Percentiles rank a stretch among this genome's conserved stretches.
phyloP scores from a whole-genome alignment of 352 stramenopile genomes.

The Globisporangium emineosum region DNA sequence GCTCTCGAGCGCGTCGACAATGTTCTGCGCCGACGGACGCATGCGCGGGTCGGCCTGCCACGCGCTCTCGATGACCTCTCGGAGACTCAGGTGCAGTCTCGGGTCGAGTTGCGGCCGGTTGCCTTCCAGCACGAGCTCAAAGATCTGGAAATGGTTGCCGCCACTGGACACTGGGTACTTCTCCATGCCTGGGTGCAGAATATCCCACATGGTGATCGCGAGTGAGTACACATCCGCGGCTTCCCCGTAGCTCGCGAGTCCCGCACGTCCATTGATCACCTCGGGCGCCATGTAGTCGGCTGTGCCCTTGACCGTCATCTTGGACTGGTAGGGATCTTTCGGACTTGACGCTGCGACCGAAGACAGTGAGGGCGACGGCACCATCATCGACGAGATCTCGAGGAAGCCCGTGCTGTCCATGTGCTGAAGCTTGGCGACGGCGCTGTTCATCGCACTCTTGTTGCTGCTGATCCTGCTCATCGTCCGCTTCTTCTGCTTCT shows the following conservation, averaged over 20 bases:
- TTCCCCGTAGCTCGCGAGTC: conserved; percentile 50
- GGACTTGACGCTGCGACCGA: not conserved
- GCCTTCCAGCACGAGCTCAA: conserved; percentile 46
- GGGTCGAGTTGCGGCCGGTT: conserved; percentile 36
- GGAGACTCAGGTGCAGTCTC: conserved; percentile 31
- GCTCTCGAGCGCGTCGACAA: conserved; percentile 47
- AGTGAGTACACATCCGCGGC: conserved; percentile 71
- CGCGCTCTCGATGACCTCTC: conserved; percentile 43
- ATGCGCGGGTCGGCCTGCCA: conserved; percentile 53
- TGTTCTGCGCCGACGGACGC: conserved; percentile 41
- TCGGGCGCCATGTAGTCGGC: conserved; percentile 76
- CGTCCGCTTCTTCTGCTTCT: not conserved
- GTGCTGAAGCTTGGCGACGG: not conserved
- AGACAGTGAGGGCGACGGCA: not conserved
- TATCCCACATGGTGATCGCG: conserved; percentile 62
- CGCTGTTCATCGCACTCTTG: not conserved
- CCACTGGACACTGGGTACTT: conserved; percentile 36
- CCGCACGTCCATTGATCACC: conserved; percentile 50
- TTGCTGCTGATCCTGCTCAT: not conserved
- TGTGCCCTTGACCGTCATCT: conserved; percentile 68
- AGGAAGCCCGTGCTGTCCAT: conserved; percentile 13
- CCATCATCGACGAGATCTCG: conserved; percentile 13
- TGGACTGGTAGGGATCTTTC: not conserved
- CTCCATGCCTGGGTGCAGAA: conserved; percentile 41
- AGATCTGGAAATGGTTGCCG: conserved; percentile 47